These are phyloP conservation scores for Ramularia endophylla DNA, from an alignment of 2,329 filamentous ascomycete genomes.

Conservation along the genomic window DNA sequence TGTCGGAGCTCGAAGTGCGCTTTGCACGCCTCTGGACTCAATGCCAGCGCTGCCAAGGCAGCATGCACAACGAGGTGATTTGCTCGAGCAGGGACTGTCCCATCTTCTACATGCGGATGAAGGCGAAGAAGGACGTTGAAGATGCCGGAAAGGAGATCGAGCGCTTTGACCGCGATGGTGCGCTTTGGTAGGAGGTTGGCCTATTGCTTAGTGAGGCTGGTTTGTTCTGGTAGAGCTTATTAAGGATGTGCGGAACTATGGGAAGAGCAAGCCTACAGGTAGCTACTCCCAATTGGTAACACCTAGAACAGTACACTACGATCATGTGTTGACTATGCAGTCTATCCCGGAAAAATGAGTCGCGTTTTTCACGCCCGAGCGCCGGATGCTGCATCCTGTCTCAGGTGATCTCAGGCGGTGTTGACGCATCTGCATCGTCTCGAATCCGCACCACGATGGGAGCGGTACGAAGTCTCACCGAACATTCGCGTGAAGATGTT, in stretches of 20 bases:
- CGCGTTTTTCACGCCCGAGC: constrained; percentile 1
- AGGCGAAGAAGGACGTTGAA: constrained; percentile 98
- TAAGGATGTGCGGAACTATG: too few relatives aligned
- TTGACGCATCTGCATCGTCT: too few relatives aligned
- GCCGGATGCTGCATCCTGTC: not conserved
- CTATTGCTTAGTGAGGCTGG: not conserved
- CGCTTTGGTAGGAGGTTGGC: constrained; percentile 54
- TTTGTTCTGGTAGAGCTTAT: not conserved
- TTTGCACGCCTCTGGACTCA: constrained; percentile 96
- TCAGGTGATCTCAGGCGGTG: too few relatives aligned
- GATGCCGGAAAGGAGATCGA: constrained; percentile 86
- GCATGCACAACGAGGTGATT: constrained; percentile 97
- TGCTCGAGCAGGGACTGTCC: constrained; percentile 95
- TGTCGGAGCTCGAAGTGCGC: constrained; percentile 85
- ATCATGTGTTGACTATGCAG: not conserved
- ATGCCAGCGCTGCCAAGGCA: constrained; percentile 95
- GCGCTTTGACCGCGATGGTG: constrained; percentile 81
- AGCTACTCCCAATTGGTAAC: too few relatives aligned
- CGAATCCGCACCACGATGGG: too few relatives aligned
- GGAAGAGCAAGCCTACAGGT: not conserved
- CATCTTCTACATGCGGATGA: constrained; percentile 99
- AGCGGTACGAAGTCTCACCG: not conserved
- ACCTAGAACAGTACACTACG: too few relatives aligned
- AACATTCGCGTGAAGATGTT: constrained; percentile 1
- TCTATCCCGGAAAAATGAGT: constrained; percentile 5